These are phyloP conservation scores for Pythium oligandrum DNA, from an alignment of 352 stramenopile species.

Conservation along the genomic window DNA sequence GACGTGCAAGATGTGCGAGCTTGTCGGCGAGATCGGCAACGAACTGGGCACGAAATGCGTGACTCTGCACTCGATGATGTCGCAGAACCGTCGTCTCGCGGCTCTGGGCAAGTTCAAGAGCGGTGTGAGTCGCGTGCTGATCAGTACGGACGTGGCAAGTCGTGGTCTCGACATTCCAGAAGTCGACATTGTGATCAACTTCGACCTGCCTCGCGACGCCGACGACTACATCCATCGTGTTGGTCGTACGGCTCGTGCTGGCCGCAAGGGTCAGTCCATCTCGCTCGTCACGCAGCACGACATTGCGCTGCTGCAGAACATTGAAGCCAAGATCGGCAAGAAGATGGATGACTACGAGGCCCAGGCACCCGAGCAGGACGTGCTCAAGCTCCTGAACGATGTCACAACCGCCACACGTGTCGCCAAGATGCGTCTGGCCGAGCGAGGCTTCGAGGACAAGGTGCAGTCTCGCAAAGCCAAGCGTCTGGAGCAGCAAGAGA, in stretches of 20 bases:
- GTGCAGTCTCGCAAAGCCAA: constrained; percentile 64
- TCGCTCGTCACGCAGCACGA: constrained; percentile 95
- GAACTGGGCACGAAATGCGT: constrained; percentile 93
- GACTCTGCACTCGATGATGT: constrained; percentile 95
- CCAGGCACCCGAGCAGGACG: constrained; percentile 86
- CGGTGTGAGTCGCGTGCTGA: constrained; percentile 88
- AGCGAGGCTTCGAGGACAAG: constrained; percentile 88
- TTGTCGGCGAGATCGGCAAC: constrained; percentile 92
- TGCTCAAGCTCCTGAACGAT: constrained; percentile 93
- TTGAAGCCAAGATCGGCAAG: constrained; percentile 89
- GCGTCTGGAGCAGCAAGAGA: constrained; percentile 50
- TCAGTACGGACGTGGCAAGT: constrained; percentile 97
- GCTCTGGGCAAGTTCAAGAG: constrained; percentile 98
- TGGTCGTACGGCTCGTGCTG: constrained; percentile 92
- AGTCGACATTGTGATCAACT: constrained; percentile 97
- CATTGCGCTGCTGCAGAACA: constrained; percentile 93
- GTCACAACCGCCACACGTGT: constrained; percentile 93
- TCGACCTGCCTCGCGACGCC: constrained; percentile 93
- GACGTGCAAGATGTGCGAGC: constrained; percentile 93
- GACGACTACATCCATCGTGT: constrained; percentile 98
- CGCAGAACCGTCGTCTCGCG: constrained; percentile 91
- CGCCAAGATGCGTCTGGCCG: constrained; percentile 90
- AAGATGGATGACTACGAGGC: constrained; percentile 89
- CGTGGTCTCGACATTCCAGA: constrained; percentile 96
- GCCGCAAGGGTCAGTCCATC: constrained; percentile 88